Percentiles rank a stretch among this genome's conserved stretches.
phyloP scores from a whole-genome alignment of 2,329 filamentous ascomycete genomes.

The Aspergillus ochraceus region DNA sequence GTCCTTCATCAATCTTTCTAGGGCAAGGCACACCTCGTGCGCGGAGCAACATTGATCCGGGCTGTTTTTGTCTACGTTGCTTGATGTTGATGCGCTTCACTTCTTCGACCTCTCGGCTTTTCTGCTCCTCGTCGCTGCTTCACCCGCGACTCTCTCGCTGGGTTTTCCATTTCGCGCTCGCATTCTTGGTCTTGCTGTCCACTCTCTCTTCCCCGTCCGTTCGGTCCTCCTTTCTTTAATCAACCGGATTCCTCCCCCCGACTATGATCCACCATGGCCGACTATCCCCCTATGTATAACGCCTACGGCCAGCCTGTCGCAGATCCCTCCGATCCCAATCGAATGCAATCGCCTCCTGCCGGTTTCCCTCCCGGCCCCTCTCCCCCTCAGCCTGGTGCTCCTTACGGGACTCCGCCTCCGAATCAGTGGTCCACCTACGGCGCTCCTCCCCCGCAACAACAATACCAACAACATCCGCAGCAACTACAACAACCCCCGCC shows the following conservation, averaged over 20 bases:
- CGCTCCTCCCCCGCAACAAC: slow-evolving; percentile 14
- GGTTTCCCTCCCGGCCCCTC: slow-evolving; percentile 36
- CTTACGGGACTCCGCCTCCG: slow-evolving; percentile 35
- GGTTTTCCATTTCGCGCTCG: not conserved
- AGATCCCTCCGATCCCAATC: slow-evolving; percentile 56
- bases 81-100: not conserved
- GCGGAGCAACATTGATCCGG: not conserved
- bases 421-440: slow-evolving; percentile 34
- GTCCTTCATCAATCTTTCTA: not conserved
- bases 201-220: not conserved
- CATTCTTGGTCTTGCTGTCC: not conserved
- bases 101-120: not conserved
- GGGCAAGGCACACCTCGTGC: not conserved
- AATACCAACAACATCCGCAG: not conserved
- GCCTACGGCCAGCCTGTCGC: slow-evolving; percentile 45
- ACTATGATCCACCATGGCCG: slow-evolving; percentile 42
- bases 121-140: not conserved
- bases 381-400: slow-evolving; percentile 38
- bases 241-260: slow-evolving; percentile 9
- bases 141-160: not conserved
- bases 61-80: not conserved
- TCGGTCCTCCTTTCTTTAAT: not conserved
- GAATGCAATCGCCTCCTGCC: slow-evolving; percentile 46
- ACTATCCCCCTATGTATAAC: slow-evolving; percentile 42
- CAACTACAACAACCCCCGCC: slow-evolving; percentile 26